phyloP scores from a whole-genome alignment of 257 asterid species.

The Cordia subcordata region DNA sequence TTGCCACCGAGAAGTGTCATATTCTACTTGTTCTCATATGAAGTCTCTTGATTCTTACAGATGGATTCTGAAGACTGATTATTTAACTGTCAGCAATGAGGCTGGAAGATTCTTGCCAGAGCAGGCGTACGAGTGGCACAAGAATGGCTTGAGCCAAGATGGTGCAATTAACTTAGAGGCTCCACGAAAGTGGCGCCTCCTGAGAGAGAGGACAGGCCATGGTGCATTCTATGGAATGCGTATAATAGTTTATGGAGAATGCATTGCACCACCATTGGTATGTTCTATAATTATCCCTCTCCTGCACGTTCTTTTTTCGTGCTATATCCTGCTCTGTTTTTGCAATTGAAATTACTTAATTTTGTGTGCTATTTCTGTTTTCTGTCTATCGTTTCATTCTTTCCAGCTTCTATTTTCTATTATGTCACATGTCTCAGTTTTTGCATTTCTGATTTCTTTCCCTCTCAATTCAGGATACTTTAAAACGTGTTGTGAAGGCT shows the following conservation, averaged over 20 bases:
- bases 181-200: conserved; percentile 90
- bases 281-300: conserved; percentile 3
- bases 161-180: conserved; percentile 92
- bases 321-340: not conserved
- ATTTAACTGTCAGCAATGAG: conserved; percentile 65
- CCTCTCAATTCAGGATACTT: conserved; percentile 58
- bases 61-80: conserved; percentile 92
- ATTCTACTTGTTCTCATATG: not conserved
- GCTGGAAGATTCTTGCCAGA: conserved; percentile 71
- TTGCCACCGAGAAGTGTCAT: not conserved
- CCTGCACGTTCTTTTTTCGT: not conserved
- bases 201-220: conserved; percentile 79
- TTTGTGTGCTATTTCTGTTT: not conserved
- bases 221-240: conserved; percentile 90
- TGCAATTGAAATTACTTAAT: not conserved
- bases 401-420: not conserved
- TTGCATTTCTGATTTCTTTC: not conserved
- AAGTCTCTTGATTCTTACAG: conserved; percentile 41
- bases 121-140: conserved; percentile 83
- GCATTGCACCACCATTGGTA: conserved; percentile 92
- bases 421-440: not conserved
- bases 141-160: conserved; percentile 74
- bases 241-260: conserved; percentile 73
- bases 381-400: not conserved
- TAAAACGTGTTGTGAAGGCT: conserved; percentile 81